These are phyloP conservation scores for Fusarium sp. DNA, from an alignment of 2,329 filamentous ascomycete species.

Conservation along the genomic window DNA sequence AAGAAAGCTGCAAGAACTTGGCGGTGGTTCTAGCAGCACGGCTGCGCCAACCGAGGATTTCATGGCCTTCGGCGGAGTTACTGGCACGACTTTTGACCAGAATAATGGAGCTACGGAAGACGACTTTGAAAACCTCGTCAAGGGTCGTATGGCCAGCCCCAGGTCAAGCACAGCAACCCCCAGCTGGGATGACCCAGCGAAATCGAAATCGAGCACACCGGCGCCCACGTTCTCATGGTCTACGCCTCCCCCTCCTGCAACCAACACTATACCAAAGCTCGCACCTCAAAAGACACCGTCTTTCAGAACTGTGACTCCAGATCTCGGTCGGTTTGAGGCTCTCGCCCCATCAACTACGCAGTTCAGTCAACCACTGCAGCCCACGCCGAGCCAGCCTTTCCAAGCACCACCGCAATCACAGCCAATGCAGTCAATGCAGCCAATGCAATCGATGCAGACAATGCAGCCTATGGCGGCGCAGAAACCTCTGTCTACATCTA, in stretches of 20 bases:
- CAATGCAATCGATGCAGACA: constrained; percentile 35
- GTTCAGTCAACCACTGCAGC: constrained; percentile 70
- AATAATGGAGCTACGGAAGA: constrained; percentile 68
- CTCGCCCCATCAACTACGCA: constrained; percentile 71
- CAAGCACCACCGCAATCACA: constrained; percentile 37
- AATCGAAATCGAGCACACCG: constrained; percentile 54
- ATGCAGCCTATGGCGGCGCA: constrained; percentile 37
- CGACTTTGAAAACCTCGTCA: constrained; percentile 91
- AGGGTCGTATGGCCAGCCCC: constrained; percentile 65
- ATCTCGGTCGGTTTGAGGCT: constrained; percentile 65
- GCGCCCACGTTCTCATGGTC: constrained; percentile 73
- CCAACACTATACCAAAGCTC: constrained; percentile 47
- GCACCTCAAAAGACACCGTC: constrained; percentile 44
- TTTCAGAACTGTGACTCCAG: constrained; percentile 70
- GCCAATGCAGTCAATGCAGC: constrained; percentile 31
- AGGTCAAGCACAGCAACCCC: constrained; percentile 55
- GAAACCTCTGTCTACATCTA: constrained; percentile 29
- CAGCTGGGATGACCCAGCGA: constrained; percentile 62
- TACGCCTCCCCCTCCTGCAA: constrained; percentile 64
- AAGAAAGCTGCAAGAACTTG: constrained; percentile 87
- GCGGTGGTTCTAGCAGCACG: constrained; percentile 66
- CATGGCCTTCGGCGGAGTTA: constrained; percentile 76
- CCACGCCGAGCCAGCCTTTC: constrained; percentile 49
- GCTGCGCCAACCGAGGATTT: constrained; percentile 71
- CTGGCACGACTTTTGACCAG: constrained; percentile 67